Percentiles rank a stretch among this genome's conserved stretches.
Evolutionary conservation across 441 rosid species (phyloP).

Genomic region (Iberis amara): DNA sequence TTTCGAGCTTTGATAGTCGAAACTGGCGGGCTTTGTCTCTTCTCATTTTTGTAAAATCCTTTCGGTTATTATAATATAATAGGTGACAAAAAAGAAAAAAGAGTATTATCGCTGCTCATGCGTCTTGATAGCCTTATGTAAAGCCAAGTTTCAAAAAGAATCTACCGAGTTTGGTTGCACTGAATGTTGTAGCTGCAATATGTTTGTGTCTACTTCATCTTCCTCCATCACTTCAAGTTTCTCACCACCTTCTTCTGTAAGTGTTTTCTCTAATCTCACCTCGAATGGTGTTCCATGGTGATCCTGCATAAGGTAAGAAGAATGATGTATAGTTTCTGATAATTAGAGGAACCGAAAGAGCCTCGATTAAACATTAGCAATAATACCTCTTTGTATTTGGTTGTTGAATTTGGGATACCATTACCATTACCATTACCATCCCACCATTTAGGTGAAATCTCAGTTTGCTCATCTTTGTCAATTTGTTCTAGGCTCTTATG

Average conservation of each 20-base stretch:
- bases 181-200: slow-evolving; percentile 45
- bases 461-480: slow-evolving; percentile 40
- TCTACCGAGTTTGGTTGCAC: slow-evolving; percentile 23
- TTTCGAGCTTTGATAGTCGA: too few relatives aligned
- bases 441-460: slow-evolving; percentile 81
- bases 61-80: too few relatives aligned
- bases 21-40: too few relatives aligned
- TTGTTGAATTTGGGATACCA: slow-evolving; percentile 93
- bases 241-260: slow-evolving; percentile 50
- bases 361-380: neutral
- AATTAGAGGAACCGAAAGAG: neutral
- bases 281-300: slow-evolving; percentile 95
- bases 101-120: slow-evolving; percentile 11
- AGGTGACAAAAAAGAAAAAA: slow-evolving; percentile 4
- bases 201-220: slow-evolving; percentile 52
- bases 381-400: slow-evolving; percentile 86
- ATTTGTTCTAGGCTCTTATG: slow-evolving; percentile 39
- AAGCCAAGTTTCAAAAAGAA: slow-evolving; percentile 19
- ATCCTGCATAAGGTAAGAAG: slow-evolving; percentile 44
- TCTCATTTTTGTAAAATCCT: too few relatives aligned
- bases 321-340: too few relatives aligned
- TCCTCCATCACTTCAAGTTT: slow-evolving; percentile 38
- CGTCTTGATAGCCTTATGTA: neutral
- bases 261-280: slow-evolving; percentile 87
- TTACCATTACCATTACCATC: slow-evolving; percentile 84